Evolutionary conservation across 1,139 yeast genomes (phyloP), one percentile per base, ranked within the genome.

Genomic region (Debaryomyces subglobosus): DNA sequence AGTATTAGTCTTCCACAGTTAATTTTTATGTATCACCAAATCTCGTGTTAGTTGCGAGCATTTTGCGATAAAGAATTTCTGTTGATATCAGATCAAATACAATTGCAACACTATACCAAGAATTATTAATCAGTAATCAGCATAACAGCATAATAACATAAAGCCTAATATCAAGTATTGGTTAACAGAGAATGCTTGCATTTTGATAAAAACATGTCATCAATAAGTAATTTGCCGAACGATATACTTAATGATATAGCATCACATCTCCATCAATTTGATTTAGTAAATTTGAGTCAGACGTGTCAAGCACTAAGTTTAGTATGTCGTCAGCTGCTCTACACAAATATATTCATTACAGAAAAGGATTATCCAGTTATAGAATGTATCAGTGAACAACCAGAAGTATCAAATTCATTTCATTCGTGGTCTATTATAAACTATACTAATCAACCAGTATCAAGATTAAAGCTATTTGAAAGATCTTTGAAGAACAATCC

Each of bases 311-410:
- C 27, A 8, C 41, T 44, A 36, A 18, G 44, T 43, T 12, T 9
- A 2, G 20, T 49, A 13, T 43, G 48, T 27, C 42, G 23, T 7
- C 39, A 27, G 29, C 24, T 7, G n/a, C 36, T 53, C 23, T 53
- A 53, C 34, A 30, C 46, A 20, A 49, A 43, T 27, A 44, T 53
- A 25, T 53, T 50, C 43, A 53, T 53, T 23, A 51, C 52, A 4
- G 49, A 43, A 20, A 45, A 37, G 24, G 25, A 23, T 10, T 38
- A 20, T 30, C 36, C 35, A 15, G 7, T 40, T 9, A 30, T 20
- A 20, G 20, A 40, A 12, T 30, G 29, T 5, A 40, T 40, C 12
- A 23, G 21, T 2, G 21, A 13, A 18, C 9, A 30, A 10, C 15
- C 37, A 18, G 23, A 21, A 8, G 36, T 15, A 32, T 13, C 35